Conservation (phyloP, 2,329 filamentous ascomycete species). For the Cyphellophora europaea region DNA sequence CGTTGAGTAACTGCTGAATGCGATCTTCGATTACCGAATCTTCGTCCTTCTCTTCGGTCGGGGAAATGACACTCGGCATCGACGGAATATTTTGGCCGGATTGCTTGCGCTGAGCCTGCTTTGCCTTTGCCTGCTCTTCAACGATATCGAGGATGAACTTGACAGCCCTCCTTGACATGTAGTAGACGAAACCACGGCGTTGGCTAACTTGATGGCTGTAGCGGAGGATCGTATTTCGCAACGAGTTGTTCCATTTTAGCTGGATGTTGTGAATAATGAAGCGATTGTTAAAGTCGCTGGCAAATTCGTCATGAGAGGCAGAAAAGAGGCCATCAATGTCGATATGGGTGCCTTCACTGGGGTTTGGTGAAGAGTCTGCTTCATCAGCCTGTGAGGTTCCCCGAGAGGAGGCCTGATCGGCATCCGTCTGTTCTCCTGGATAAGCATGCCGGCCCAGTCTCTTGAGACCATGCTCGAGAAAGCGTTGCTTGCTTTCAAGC, state of each 20-base stretch:
- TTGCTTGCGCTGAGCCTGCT: conserved; percentile 29
- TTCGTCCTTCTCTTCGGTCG: conserved; percentile 44
- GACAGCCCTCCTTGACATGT: conserved; percentile 87
- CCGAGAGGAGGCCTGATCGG: conserved; percentile 9
- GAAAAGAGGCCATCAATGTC: conserved; percentile 52
- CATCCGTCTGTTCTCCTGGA: conserved; percentile 35
- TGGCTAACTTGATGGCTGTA: conserved; percentile 98
- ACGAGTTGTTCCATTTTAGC: conserved; percentile 94
- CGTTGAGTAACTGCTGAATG: conserved; percentile 74
- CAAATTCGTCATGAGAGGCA: conserved; percentile 67
- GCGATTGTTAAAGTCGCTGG: conserved; percentile 93
- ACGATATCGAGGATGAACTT: conserved; percentile 98
- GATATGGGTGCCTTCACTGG: conserved; percentile 31
- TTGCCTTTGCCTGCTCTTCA: conserved; percentile 78
- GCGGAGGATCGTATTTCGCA: conserved; percentile 90
- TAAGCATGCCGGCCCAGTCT: conserved; percentile 42
- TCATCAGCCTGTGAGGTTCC: conserved; percentile 15
- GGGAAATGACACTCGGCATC: conserved; percentile 19
- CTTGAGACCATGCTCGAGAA: conserved; percentile 49
- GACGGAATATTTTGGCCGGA: conserved; percentile 8
- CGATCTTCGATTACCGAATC: conserved; percentile 67
- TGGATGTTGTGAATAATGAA: conserved; percentile 98
- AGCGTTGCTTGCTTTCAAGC: conserved; percentile 48
- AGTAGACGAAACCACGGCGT: conserved; percentile 91
- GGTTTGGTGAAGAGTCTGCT: conserved; percentile 35